Conservation (phyloP, 2,329 filamentous ascomycete genomes). For the Exophiala spinifera region DNA sequence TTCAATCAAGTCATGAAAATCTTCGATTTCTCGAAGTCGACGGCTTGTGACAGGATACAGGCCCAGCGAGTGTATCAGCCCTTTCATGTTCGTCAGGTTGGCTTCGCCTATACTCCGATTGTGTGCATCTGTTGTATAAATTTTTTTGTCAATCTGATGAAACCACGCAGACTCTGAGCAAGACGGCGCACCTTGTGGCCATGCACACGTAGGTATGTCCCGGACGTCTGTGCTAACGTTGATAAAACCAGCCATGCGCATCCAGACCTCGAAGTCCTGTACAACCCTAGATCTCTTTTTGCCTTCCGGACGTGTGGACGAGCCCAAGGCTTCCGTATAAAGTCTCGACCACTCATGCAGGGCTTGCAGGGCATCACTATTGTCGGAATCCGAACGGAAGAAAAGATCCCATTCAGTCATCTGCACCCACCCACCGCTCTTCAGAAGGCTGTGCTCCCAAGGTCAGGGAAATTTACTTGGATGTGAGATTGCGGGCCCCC, state of each 20-base stretch:
- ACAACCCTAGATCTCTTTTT: slow-evolving; percentile 11
- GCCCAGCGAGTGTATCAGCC: slow-evolving; percentile 12
- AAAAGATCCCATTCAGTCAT: slow-evolving; percentile 21
- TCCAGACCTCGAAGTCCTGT: slow-evolving; percentile 14
- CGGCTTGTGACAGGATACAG: slow-evolving; percentile 11
- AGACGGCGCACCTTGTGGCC: slow-evolving; percentile 12
- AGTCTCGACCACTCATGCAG: slow-evolving; percentile 18
- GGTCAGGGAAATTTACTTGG: not conserved
- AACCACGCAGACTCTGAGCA: not conserved
- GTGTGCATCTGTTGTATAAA: slow-evolving; percentile 11
- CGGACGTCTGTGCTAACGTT: slow-evolving; percentile 14
- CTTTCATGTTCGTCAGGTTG: slow-evolving; percentile 19
- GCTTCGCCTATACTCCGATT: slow-evolving; percentile 12
- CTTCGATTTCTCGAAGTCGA: slow-evolving; percentile 2
- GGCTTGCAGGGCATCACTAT: slow-evolving; percentile 13
- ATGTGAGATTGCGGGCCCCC: not conserved
- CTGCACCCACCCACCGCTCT: slow-evolving; percentile 14
- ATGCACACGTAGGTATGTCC: slow-evolving; percentile 21
- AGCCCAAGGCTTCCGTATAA: slow-evolving; percentile 7
- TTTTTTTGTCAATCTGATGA: not conserved
- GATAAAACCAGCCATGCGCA: slow-evolving; percentile 19
- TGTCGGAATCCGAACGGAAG: slow-evolving; percentile 15
- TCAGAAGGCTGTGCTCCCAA: slow-evolving; percentile 5
- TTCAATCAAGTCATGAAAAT: slow-evolving; percentile 9
- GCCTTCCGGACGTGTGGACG: slow-evolving; percentile 11